These are phyloP conservation scores for Hypocreales sp. DNA, from an alignment of 2,329 filamentous ascomycete species.

Conservation along the genomic window DNA sequence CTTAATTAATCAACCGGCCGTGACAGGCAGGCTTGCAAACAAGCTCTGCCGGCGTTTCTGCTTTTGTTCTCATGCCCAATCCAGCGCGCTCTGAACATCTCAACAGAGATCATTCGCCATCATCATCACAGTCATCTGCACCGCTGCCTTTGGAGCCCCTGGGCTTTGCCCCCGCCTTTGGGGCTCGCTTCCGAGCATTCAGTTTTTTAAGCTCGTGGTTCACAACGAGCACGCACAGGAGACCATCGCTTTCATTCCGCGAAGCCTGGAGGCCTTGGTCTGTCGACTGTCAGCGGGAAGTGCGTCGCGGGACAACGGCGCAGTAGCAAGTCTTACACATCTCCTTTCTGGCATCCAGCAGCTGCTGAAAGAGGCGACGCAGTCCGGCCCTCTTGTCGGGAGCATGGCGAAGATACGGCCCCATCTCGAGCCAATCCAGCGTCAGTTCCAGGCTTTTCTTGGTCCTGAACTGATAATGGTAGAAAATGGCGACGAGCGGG, in stretches of 20 bases:
- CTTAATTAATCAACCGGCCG: slow-evolving; percentile 9
- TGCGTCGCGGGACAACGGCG: not conserved
- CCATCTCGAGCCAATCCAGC: slow-evolving; percentile 20
- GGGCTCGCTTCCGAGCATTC: slow-evolving; percentile 15
- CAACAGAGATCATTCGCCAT: slow-evolving; percentile 9
- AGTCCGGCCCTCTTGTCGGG: slow-evolving; percentile 11
- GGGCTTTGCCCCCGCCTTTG: slow-evolving; percentile 12
- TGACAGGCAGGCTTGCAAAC: too few species aligned
- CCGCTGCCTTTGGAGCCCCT: slow-evolving; percentile 4
- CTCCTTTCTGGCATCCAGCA: slow-evolving; percentile 17
- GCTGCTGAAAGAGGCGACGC: slow-evolving; percentile 12
- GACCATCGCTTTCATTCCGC: slow-evolving; percentile 14
- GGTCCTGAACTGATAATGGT: slow-evolving; percentile 24
- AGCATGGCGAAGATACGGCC: slow-evolving; percentile 8
- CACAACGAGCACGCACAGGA: slow-evolving; percentile 19
- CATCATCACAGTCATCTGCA: slow-evolving; percentile 12
- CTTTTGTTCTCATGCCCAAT: too few species aligned
- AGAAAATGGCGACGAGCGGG: slow-evolving; percentile 21
- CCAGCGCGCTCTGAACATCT: too few species aligned
- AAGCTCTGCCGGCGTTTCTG: too few species aligned
- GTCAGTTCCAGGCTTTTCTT: slow-evolving; percentile 24
- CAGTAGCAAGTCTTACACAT: slow-evolving; percentile 15
- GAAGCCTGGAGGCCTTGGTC: slow-evolving; percentile 17
- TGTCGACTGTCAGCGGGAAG: slow-evolving; percentile 8
- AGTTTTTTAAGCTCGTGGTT: slow-evolving; percentile 24